phyloP scores from a whole-genome alignment of 805 yeast genomes.

The Suhomyces vadensis region DNA sequence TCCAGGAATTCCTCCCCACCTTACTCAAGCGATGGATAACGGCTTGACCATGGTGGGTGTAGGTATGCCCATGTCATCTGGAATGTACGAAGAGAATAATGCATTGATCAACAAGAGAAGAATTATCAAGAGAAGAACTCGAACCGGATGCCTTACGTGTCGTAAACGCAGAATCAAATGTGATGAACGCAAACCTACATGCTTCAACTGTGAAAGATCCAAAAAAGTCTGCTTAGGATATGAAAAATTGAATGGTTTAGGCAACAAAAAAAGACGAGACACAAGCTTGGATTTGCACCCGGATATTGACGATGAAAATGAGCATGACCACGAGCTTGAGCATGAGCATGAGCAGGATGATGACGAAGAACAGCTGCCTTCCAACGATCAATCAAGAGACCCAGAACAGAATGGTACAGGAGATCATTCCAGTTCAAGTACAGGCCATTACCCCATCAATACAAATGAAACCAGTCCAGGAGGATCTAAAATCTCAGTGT shows the following conservation, averaged over 20 bases:
- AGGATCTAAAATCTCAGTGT: conserved; percentile 8
- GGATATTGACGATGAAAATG: conserved; percentile 6
- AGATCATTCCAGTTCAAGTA: conserved; percentile 5
- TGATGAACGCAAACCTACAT: conserved; percentile 71
- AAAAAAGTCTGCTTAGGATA: conserved; percentile 71
- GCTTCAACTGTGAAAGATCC: conserved; percentile 65
- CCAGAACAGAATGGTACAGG: conserved; percentile 5
- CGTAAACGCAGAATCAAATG: conserved; percentile 60
- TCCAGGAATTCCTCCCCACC: conserved; percentile 4
- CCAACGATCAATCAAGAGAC: not conserved
- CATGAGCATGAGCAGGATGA: not conserved
- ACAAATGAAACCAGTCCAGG: conserved; percentile 3
- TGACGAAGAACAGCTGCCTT: not conserved
- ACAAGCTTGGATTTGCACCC: conserved; percentile 6
- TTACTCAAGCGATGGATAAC: not conserved
- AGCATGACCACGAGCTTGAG: conserved; percentile 3
- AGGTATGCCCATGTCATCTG: conserved; percentile 8
- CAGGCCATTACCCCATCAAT: not conserved
- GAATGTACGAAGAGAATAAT: conserved; percentile 26
- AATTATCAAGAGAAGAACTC: conserved; percentile 59
- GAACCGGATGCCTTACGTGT: conserved; percentile 77
- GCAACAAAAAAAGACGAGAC: conserved; percentile 8
- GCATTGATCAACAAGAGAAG: conserved; percentile 39
- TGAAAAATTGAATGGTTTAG: conserved; percentile 31
- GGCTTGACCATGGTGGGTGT: conserved; percentile 8